Evolutionary conservation across 129 eudicot genomes (phyloP).

Genomic region (Ambrosia artemisiifolia): DNA sequence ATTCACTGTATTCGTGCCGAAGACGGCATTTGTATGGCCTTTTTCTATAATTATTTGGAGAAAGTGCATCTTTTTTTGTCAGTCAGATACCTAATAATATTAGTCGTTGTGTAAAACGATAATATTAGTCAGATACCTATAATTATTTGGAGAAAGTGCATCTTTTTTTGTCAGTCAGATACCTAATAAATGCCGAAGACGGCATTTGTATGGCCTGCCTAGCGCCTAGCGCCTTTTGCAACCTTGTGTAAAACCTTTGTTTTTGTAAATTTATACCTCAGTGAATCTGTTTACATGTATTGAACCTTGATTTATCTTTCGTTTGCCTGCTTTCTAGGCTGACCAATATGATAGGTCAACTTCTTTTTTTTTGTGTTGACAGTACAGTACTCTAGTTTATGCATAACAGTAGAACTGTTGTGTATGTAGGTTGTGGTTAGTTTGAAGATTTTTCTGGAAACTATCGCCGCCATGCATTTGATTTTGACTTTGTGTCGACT

Average conservation of each 20-base stretch:
- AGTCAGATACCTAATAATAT: constrained; percentile 3
- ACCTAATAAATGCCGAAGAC: too few relatives aligned
- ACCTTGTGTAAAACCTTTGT: not conserved
- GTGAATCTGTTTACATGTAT: constrained; percentile 1
- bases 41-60: constrained; percentile 7
- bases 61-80: not conserved
- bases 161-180: not conserved
- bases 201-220: too few relatives aligned
- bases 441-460: not conserved
- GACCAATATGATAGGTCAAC: constrained; percentile 3
- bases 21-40: not conserved
- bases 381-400: not conserved
- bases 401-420: not conserved
- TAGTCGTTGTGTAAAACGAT: too few relatives aligned
- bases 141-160: not conserved
- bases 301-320: not conserved
- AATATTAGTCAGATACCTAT: too few relatives aligned
- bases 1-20: not conserved
- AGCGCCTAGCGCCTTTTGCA: too few relatives aligned
- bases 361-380: constrained; percentile 8
- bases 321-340: not conserved
- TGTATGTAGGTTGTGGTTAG: not conserved
- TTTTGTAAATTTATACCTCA: not conserved
- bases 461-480: not conserved
- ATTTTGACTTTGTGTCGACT: not conserved